Base-by-base conservation (phyloP, 2,329 filamentous ascomycete species). In the Diaporthe sp. region DNA sequence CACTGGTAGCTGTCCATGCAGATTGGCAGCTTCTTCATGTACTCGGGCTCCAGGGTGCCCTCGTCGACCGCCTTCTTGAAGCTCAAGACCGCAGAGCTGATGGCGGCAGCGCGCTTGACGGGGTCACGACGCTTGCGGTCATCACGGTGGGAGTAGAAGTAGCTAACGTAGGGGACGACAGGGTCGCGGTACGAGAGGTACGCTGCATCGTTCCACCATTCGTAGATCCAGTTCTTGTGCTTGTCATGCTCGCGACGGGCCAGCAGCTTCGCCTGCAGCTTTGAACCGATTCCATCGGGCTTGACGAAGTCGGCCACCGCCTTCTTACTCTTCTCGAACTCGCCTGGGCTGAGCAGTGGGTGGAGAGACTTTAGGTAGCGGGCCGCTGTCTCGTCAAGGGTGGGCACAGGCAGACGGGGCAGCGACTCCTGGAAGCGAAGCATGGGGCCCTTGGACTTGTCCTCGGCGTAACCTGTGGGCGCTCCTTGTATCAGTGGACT, bases 1-100 rank as follows among this genome's bases (percentile, higher is more conserved):
- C 93, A 98, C 87, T 98, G 89, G 88, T 98, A 98, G 82, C 95
- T 97, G 88, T 95, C 95, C 97, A 99, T 99, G 85, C 96, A 97
- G 82, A 98, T 96, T 75, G 97, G 97, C 75, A 97, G 90, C 86
- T 95, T 96, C 88, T 97, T 97, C 95, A 99, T 98, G 87, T 98
- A 98, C 86, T 99, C 97, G 33, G 97, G 97, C 87, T 99, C 97
- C 70, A 99, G 88, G 10, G 91, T 92, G 78, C 93, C 92, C 57
- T 84, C 83, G 82, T 98, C 96, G 28, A 98, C 96, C 86, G 95
- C 92, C 84, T 93, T 94, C 90, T 98, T 98, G 89, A 99, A 99
- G 82, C 97, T 95, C 52, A 99, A 90, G 1, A 92, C 93, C 10
- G 95, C 93, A 1, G 94, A 95, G 1, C 94, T 92, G 78, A 99